These are phyloP conservation scores for Ceratorhiza oryzae-sativae DNA, from an alignment of 1,284 basidiomycete species.

Conservation along the genomic window DNA sequence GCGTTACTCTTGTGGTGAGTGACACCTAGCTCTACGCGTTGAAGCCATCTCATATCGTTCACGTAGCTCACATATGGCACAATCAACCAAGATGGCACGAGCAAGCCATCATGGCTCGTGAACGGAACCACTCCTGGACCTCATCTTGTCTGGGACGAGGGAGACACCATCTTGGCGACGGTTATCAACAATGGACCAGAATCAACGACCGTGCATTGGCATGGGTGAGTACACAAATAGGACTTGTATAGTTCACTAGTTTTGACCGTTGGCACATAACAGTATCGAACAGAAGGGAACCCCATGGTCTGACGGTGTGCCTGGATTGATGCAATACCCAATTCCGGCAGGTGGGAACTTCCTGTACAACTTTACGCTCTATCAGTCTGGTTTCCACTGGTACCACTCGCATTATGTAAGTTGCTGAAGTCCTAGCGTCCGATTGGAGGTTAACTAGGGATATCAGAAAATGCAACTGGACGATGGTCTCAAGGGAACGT, in stretches of 20 bases:
- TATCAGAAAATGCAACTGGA: slow-evolving; percentile 21
- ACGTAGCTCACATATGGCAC: slow-evolving; percentile 23
- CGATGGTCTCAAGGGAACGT: slow-evolving; percentile 23
- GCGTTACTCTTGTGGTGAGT: background rate
- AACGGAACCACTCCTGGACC: slow-evolving; percentile 40
- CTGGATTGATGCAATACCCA: slow-evolving; percentile 25
- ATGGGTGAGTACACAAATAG: background rate
- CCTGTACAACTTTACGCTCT: slow-evolving; percentile 14
- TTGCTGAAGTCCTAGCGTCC: background rate
- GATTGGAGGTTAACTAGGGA: background rate
- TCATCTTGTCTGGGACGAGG: slow-evolving; percentile 34
- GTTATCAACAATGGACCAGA: slow-evolving; percentile 34
- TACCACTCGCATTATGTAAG: slow-evolving; percentile 23
- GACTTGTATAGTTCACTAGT: background rate
- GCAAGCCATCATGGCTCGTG: slow-evolving; percentile 27
- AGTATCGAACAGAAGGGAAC: slow-evolving; percentile 36
- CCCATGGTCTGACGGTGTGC: slow-evolving; percentile 38
- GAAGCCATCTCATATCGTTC: background rate
- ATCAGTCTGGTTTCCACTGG: slow-evolving; percentile 13
- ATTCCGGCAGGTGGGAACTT: background rate
- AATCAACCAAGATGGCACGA: slow-evolving; percentile 17
- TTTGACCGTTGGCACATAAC: background rate
- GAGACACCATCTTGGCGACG: slow-evolving; percentile 36
- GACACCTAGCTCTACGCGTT: background rate
- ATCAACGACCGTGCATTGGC: slow-evolving; percentile 6